Evolutionary conservation across 768 basidiomycete species (phyloP).

Genomic region (Myochromella boudieri): DNA sequence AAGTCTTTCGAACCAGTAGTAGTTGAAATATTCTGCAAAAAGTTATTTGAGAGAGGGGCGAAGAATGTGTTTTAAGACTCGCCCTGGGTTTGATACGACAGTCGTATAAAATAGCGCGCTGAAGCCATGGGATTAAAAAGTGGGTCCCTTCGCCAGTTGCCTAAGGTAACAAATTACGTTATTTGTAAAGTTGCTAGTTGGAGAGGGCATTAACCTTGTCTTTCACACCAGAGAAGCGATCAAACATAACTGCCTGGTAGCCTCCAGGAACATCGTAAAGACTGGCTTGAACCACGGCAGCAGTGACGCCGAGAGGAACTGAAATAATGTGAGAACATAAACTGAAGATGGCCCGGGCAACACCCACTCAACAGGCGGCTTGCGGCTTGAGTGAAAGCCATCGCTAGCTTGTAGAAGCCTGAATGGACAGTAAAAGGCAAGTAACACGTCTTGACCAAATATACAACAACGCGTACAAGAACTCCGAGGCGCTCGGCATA

Average conservation of each 20-base stretch:
- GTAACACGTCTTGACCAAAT: slow-evolving; percentile 12
- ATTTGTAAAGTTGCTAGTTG: background rate
- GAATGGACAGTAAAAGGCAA: too few species aligned
- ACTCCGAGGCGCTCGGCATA: slow-evolving; percentile 7
- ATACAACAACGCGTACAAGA: slow-evolving; percentile 12
- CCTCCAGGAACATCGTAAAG: slow-evolving; percentile 84
- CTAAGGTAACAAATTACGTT: slow-evolving; percentile 37
- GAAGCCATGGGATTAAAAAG: slow-evolving; percentile 93
- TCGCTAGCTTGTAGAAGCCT: slow-evolving; percentile 19
- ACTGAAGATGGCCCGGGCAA: background rate
- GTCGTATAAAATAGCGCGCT: slow-evolving; percentile 95
- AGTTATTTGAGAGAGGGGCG: background rate
- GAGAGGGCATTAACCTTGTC: slow-evolving; percentile 51
- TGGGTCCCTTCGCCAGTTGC: slow-evolving; percentile 93
- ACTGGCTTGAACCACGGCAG: slow-evolving; percentile 47
- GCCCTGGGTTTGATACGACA: slow-evolving; percentile 96
- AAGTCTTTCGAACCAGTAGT: slow-evolving; percentile 98
- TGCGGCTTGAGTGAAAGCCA: slow-evolving; percentile 52
- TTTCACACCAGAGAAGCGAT: slow-evolving; percentile 91
- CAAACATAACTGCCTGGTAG: slow-evolving; percentile 96
- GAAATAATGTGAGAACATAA: background rate
- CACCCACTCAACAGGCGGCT: slow-evolving; percentile 49
- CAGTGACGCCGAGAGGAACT: slow-evolving; percentile 52
- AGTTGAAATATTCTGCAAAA: slow-evolving; percentile 88
- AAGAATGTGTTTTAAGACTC: slow-evolving; percentile 23